These are phyloP conservation scores for Vitis amurensis DNA, from an alignment of 164 flowering plant species.

Conservation along the genomic window DNA sequence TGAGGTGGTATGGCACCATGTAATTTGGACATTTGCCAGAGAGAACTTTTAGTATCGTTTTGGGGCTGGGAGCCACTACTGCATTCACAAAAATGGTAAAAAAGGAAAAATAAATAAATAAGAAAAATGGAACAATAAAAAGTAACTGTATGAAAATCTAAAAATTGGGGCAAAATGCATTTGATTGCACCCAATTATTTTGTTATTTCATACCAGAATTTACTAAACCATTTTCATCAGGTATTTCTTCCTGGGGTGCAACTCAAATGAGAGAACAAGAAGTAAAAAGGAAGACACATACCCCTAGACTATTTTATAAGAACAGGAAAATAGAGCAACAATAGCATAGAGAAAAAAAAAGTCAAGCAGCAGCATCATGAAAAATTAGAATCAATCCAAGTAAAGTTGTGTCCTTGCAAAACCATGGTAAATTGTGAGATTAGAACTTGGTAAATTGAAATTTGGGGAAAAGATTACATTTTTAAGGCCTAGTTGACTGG, in stretches of 20 bases:
- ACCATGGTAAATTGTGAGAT: too few relatives aligned
- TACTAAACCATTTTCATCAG: neutral
- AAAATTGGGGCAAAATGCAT: neutral
- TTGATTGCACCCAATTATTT: neutral
- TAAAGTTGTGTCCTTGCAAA: too few relatives aligned
- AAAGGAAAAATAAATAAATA: too few relatives aligned
- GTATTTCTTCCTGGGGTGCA: neutral
- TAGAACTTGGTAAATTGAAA: too few relatives aligned
- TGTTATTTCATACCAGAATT: neutral
- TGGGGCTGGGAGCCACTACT: constrained; percentile 28
- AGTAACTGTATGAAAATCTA: neutral
- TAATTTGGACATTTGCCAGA: constrained; percentile 20
- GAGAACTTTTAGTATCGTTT: constrained; percentile 15
- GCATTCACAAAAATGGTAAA: neutral
- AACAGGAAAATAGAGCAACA: too few relatives aligned
- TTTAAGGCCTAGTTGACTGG: too few relatives aligned
- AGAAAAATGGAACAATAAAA: neutral
- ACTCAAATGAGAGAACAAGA: neutral
- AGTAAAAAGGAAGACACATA: neutral
- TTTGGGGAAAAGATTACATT: too few relatives aligned
- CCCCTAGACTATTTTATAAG: too few relatives aligned
- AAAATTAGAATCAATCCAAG: too few relatives aligned
- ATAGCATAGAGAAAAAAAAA: too few relatives aligned
- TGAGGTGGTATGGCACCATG: constrained; percentile 13
- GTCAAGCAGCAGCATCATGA: too few relatives aligned